Percentiles rank a stretch among this genome's conserved stretches.
These are phyloP conservation scores for Clavispora santaluciae DNA, from an alignment of 805 yeast species.

Conservation along the genomic window DNA sequence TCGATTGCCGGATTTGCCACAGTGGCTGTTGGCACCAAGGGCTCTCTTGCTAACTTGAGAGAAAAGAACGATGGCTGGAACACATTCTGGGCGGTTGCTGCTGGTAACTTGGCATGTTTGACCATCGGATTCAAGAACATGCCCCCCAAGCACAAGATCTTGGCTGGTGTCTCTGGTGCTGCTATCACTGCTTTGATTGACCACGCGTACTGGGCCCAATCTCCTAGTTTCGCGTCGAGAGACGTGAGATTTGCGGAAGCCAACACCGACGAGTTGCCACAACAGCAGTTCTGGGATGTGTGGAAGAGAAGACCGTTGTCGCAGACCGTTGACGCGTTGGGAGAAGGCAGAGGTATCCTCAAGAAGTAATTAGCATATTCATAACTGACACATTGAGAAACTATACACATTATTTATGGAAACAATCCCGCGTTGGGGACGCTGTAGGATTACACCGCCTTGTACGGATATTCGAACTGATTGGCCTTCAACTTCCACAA, in stretches of 20 bases:
- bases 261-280: conserved; percentile 31
- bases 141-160: conserved; percentile 38
- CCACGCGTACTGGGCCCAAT: conserved; percentile 39
- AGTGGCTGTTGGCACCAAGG: conserved; percentile 46
- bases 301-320: conserved; percentile 77
- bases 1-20: conserved; percentile 43
- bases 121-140: conserved; percentile 39
- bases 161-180: conserved; percentile 40
- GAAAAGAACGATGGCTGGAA: conserved; percentile 61
- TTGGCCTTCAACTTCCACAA: conserved; percentile 83
- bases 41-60: conserved; percentile 53
- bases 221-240: conserved; percentile 33
- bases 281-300: conserved; percentile 68
- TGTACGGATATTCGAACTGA: conserved; percentile 81
- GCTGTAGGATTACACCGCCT: conserved; percentile 18
- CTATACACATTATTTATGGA: neutral
- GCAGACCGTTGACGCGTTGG: conserved; percentile 72
- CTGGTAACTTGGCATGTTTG: conserved; percentile 44
- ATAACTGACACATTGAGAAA: neutral
- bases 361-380: conserved; percentile 21
- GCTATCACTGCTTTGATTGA: conserved; percentile 32
- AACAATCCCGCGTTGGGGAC: neutral
- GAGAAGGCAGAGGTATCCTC: conserved; percentile 59
- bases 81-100: conserved; percentile 58
- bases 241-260: conserved; percentile 36